Percentiles rank a stretch among this genome's conserved stretches.
These are phyloP conservation scores for Alternaria ethzedia DNA, from an alignment of 2,329 filamentous ascomycete species.

Conservation along the genomic window DNA sequence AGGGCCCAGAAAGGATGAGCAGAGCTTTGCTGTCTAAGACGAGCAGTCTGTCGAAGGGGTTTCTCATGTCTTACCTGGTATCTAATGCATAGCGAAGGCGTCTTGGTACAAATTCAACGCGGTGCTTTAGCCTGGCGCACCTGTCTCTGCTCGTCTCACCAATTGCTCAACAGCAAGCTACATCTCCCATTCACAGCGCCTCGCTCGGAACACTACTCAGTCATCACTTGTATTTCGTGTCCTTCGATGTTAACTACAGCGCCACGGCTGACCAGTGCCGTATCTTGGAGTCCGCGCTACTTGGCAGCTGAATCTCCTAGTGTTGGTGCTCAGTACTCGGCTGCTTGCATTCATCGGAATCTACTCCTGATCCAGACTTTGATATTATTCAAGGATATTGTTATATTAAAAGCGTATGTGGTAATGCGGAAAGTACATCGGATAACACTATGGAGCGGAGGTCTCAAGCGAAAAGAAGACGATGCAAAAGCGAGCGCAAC, in stretches of 20 bases:
- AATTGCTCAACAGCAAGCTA: background rate
- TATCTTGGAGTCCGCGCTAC: background rate
- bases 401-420: background rate
- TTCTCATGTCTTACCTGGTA: too few relatives aligned
- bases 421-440: background rate
- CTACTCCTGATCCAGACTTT: background rate
- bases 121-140: background rate
- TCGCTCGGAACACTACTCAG: background rate
- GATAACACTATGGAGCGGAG: background rate
- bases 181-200: background rate
- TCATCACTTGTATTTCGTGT: background rate
- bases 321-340: background rate
- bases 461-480: background rate
- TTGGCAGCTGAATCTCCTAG: background rate
- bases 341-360: background rate
- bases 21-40: constrained; percentile 20
- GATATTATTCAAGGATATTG: background rate
- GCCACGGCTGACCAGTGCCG: background rate
- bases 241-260: background rate
- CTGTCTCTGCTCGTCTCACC: background rate
- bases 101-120: background rate
- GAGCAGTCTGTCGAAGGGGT: background rate
- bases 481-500: background rate
- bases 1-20: constrained; percentile 41
- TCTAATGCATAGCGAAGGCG: background rate